phyloP scores from a whole-genome alignment of 805 yeast genomes.

The Saccharomycopsis oosterbeekiorum region DNA sequence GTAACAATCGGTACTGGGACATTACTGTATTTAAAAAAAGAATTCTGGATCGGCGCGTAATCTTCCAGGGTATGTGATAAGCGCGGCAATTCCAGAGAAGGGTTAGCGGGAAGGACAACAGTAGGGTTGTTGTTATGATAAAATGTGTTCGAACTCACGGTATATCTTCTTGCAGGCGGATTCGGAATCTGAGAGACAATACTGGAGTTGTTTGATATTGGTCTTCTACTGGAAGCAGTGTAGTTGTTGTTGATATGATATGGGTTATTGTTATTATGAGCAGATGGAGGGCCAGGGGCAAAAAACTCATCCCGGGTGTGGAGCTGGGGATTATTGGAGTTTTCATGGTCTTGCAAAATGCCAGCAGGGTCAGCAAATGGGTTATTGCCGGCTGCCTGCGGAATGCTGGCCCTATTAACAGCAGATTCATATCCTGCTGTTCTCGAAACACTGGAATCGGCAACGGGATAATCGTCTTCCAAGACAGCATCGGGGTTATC shows the following conservation, averaged over 20 bases:
- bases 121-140: background rate
- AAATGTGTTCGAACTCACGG: background rate
- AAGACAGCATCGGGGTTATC: background rate
- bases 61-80: background rate
- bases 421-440: too few species aligned
- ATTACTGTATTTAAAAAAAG: background rate
- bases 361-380: background rate
- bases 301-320: background rate
- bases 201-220: background rate
- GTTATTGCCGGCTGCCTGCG: background rate
- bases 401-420: background rate
- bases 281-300: background rate
- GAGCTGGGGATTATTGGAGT: background rate
- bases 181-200: background rate
- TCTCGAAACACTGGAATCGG: background rate
- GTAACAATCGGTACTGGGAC: conserved; percentile 6
- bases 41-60: conserved; percentile 4
- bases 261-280: background rate
- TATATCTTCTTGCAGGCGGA: background rate
- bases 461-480: background rate
- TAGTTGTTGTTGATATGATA: background rate
- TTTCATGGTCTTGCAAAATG: background rate
- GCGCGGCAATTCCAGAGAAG: conserved; percentile 6
- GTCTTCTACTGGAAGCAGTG: background rate
- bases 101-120: background rate